Evolutionary conservation across 140 eudicot genomes (phyloP).

Genomic region (Stevia rebaudiana): DNA sequence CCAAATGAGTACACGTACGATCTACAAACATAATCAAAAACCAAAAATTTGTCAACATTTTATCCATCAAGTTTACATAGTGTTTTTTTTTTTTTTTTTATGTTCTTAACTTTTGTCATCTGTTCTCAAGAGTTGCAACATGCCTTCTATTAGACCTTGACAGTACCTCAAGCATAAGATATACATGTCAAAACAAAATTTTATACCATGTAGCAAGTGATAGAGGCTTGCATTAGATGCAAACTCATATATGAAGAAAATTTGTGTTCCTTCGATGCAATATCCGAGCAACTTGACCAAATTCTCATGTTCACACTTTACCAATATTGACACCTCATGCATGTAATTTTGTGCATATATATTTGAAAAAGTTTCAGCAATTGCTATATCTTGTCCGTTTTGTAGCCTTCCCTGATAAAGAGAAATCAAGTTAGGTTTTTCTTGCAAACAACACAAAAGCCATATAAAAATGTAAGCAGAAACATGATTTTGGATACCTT

Average conservation of each 20-base stretch:
- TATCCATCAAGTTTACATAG: not conserved
- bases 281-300: conserved; percentile 17
- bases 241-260: too few species aligned
- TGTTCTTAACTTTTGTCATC: too few species aligned
- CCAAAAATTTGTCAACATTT: not conserved
- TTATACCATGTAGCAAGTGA: not conserved
- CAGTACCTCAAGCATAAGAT: too few species aligned
- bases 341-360: not conserved
- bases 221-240: not conserved
- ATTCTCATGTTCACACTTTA: conserved; percentile 22
- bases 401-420: conserved; percentile 22
- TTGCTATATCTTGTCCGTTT: conserved; percentile 14
- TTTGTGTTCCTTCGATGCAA: not conserved
- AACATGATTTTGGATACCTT: too few species aligned
- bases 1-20: not conserved
- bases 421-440: too few species aligned
- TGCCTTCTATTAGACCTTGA: too few species aligned
- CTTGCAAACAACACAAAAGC: too few species aligned
- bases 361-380: not conserved
- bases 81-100: too few species aligned
- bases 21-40: not conserved
- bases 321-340: not conserved
- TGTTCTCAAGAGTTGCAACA: too few species aligned
- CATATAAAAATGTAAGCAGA: too few species aligned
- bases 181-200: too few species aligned